Evolutionary conservation across 2,329 filamentous ascomycete genomes (phyloP).

Genomic region (Fusarium scirpi): DNA sequence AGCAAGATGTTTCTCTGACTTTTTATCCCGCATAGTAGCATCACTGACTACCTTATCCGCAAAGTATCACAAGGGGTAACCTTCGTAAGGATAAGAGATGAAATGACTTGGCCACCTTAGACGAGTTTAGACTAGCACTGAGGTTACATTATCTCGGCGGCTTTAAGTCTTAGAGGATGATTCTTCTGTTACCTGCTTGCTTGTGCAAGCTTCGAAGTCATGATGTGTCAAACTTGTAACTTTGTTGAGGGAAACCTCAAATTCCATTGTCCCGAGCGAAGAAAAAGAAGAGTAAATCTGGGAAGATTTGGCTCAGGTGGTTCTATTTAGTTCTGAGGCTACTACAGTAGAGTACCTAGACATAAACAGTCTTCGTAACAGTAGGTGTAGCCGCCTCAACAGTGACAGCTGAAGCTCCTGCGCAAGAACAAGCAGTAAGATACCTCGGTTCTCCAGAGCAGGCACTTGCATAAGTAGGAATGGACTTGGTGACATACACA

Average conservation of each 20-base stretch:
- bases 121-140: not conserved
- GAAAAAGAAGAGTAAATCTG: not conserved
- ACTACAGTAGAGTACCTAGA: not conserved
- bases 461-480: constrained; percentile 40
- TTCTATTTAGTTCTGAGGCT: not conserved
- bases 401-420: constrained; percentile 26
- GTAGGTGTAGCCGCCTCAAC: constrained; percentile 35
- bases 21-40: not conserved
- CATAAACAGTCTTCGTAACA: constrained; percentile 31
- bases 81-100: not conserved
- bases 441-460: constrained; percentile 39
- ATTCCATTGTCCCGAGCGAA: not conserved
- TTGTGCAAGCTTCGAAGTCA: not conserved
- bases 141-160: rapidly evolving
- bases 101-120: not conserved
- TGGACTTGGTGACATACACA: constrained; percentile 35
- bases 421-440: constrained; percentile 40
- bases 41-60: not conserved
- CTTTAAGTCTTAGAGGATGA: not conserved
- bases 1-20: not conserved
- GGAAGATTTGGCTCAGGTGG: not conserved
- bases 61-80: not conserved
- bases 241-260: not conserved
- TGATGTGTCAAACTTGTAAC: not conserved
- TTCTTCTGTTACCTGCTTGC: not conserved